phyloP scores from a whole-genome alignment of 2,329 filamentous ascomycete species.

The Ascochyta pisi region DNA sequence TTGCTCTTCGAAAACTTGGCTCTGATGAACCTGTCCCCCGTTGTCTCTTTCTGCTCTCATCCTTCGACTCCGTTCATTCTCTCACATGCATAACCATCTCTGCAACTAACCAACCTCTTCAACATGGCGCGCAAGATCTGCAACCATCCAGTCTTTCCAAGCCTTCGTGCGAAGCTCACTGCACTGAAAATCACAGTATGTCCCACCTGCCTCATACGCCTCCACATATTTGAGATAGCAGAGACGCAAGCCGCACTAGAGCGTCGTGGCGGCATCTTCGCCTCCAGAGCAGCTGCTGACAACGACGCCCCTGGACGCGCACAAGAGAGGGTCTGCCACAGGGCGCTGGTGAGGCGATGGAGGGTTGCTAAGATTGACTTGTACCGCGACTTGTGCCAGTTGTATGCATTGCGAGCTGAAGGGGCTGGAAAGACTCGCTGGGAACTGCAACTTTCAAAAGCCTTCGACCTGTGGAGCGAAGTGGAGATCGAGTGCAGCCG shows the following conservation, averaged over 20 bases:
- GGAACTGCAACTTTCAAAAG: neutral
- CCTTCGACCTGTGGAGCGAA: constrained; percentile 13
- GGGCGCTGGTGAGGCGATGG: neutral
- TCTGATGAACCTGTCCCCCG: neutral
- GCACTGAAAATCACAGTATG: neutral
- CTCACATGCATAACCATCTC: no score
- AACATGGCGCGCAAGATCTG: neutral
- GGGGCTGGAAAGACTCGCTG: neutral
- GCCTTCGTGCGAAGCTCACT: neutral
- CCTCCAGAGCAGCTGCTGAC: constrained; percentile 2
- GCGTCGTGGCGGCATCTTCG: constrained; percentile 23
- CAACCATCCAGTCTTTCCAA: neutral
- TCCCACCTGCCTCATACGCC: constrained; percentile 12
- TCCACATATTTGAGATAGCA: constrained; percentile 15
- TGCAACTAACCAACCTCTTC: neutral
- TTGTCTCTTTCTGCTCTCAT: neutral
- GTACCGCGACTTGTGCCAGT: constrained; percentile 4
- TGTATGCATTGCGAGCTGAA: constrained; percentile 15
- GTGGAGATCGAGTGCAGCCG: constrained; percentile 8
- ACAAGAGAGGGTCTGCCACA: neutral
- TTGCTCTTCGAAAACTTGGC: neutral
- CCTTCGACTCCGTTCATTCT: neutral
- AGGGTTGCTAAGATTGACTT: constrained; percentile 9
- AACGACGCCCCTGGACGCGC: neutral
- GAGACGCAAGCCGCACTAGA: constrained; percentile 9